Percentiles rank a stretch among this genome's conserved stretches.
Evolutionary conservation across 106 monocot species (phyloP).

Genomic region (Acorus calamus): DNA sequence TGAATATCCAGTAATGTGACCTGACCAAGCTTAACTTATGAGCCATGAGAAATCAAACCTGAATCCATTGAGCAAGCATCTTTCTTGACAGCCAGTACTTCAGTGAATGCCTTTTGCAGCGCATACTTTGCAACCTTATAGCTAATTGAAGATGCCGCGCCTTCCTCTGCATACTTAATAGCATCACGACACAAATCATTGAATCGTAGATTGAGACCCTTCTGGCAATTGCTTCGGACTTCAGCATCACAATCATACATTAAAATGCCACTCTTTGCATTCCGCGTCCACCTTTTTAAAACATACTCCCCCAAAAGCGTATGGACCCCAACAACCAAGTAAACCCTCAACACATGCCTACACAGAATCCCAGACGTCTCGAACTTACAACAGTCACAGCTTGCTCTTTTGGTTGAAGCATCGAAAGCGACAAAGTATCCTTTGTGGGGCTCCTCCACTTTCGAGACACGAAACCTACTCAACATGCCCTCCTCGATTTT

Average conservation of each 20-base stretch:
- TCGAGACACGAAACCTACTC: constrained; percentile 46
- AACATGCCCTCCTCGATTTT: constrained; percentile 47
- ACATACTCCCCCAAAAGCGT: constrained; percentile 63
- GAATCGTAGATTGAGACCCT: constrained; percentile 37
- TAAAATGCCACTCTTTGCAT: constrained; percentile 47
- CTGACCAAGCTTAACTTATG: too few relatives aligned
- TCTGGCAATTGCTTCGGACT: constrained; percentile 19
- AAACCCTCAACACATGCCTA: constrained; percentile 57
- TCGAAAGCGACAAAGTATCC: constrained; percentile 36
- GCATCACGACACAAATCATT: constrained; percentile 91
- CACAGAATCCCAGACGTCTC: constrained; percentile 78
- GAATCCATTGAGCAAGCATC: constrained; percentile 21
- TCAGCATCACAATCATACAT: constrained; percentile 19
- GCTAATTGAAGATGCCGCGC: constrained; percentile 50
- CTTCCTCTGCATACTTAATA: constrained; percentile 81
- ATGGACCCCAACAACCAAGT: constrained; percentile 30
- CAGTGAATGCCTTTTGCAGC: constrained; percentile 54
- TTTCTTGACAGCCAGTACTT: constrained; percentile 60
- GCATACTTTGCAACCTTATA: constrained; percentile 79
- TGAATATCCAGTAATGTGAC: too few relatives aligned
- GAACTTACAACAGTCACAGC: constrained; percentile 75
- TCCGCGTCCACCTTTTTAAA: constrained; percentile 71
- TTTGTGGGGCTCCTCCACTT: constrained; percentile 32
- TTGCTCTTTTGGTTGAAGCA: constrained; percentile 40
- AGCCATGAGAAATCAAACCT: constrained; percentile 18